Percentiles rank a stretch among this genome's conserved stretches.
Conservation (phyloP, 1,139 yeast species). For the Blastobotrys proliferans region DNA sequence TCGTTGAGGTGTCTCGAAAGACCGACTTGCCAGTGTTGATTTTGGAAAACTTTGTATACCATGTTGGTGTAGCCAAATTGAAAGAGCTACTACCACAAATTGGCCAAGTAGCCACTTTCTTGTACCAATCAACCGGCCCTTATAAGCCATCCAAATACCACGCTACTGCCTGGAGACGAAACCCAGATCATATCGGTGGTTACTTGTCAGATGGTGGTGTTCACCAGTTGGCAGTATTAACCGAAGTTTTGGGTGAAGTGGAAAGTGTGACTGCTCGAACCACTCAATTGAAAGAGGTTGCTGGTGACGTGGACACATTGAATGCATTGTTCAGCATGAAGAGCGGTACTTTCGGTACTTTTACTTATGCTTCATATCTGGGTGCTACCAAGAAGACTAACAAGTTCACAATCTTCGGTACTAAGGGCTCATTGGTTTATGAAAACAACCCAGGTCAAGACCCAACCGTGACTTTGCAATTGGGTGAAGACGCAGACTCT, state of each 20-base stretch:
- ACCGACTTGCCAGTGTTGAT: constrained; percentile 66
- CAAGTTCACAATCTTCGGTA: constrained; percentile 67
- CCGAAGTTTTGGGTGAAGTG: constrained; percentile 75
- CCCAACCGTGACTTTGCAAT: constrained; percentile 42
- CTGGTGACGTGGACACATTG: constrained; percentile 78
- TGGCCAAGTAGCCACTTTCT: constrained; percentile 72
- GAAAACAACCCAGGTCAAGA: constrained; percentile 58
- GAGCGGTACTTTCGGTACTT: constrained; percentile 74
- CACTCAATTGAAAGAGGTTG: constrained; percentile 64
- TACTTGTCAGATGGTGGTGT: constrained; percentile 92
- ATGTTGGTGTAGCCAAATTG: constrained; percentile 51
- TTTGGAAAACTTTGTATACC: constrained; percentile 82
- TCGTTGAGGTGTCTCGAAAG: constrained; percentile 59
- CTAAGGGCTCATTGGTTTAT: constrained; percentile 64
- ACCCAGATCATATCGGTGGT: constrained; percentile 90
- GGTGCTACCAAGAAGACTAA: constrained; percentile 75
- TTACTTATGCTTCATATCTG: constrained; percentile 86
- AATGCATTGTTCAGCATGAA: constrained; percentile 63
- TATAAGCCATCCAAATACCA: constrained; percentile 63
- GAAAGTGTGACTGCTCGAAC: constrained; percentile 68
- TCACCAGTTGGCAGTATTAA: constrained; percentile 82
- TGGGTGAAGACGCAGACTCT: constrained; percentile 45
- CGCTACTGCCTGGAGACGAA: constrained; percentile 67
- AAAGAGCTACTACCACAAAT: constrained; percentile 59
- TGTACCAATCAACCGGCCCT: constrained; percentile 78